Base-by-base conservation (phyloP, 805 yeast genomes). In the Candida khao-thaluensis region DNA sequence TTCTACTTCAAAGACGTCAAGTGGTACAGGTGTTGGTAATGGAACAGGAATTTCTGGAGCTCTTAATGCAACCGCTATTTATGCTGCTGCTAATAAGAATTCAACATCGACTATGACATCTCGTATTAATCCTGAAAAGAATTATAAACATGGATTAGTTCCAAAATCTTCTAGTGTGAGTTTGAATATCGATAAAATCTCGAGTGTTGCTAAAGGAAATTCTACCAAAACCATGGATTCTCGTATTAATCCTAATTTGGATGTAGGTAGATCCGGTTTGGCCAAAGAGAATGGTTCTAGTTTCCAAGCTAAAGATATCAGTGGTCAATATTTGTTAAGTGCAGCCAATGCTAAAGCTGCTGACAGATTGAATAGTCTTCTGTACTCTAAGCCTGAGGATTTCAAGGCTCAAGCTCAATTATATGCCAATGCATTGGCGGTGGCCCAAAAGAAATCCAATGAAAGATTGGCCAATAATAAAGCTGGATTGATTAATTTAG, bases 391-490 rank as follows among this genome's bases (percentile, higher is more conserved):
- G 3, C 60, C 62, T 5, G 50, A 44, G 29, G 65, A 56, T 49
- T 71, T 56, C 58, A 68, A 48, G 59, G 69, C 50, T 49, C 72
- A 57, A 59, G 77, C 77, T 12, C 79, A 74, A 32, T 73, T 67
- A 55, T 87, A 87, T 64, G 78, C 79, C 47, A 75, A 76, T 47
- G 97, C 96, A 2, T 72, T 83, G 38, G 80, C 81, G 21, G 65
- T 85, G 45, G 96, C 96, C 2, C 85, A 84, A 56, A 74, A 76
- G 45, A 79, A 79, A 52, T 69, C 75, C 33, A 77, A 75, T 35
- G 79, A 77, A 56, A 74, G 91, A 53, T 54, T 74, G 36, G 54
- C 56, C 32, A 50, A 54, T 35, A 69, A 71, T 45, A 79, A 81
- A 47, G 76, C 81, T 58, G 73, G 73, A 26, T 52, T 62, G 26